Evolutionary conservation across 495 filamentous ascomycete species (phyloP).

Genomic region (Apiosordaria backusii): DNA sequence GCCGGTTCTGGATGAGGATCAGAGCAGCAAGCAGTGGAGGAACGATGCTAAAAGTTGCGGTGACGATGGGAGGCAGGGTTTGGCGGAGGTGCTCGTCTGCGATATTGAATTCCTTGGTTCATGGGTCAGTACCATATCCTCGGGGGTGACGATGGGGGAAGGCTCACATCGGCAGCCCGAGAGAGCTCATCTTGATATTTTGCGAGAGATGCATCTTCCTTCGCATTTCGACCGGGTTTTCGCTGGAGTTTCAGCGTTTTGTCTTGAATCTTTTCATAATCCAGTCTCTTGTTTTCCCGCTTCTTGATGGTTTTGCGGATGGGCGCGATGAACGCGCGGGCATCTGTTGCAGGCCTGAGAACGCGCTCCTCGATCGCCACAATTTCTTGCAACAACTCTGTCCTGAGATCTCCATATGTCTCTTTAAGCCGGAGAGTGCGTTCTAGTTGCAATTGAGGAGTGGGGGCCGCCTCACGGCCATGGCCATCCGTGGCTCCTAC

Average conservation of each 20-base stretch:
- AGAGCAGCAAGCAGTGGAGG: constrained; percentile 72
- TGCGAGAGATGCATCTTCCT: constrained; percentile 71
- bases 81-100: constrained; percentile 79
- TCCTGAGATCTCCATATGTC: constrained; percentile 69
- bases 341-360: constrained; percentile 67
- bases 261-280: constrained; percentile 79
- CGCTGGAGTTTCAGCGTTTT: constrained; percentile 66
- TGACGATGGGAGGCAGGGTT: constrained; percentile 70
- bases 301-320: constrained; percentile 92
- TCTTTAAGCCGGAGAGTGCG: constrained; percentile 65
- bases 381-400: constrained; percentile 72
- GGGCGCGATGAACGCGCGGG: constrained; percentile 66
- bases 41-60: constrained; percentile 71
- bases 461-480: constrained; percentile 54
- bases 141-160: not conserved
- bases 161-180: constrained; percentile 59
- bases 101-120: constrained; percentile 65
- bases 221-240: constrained; percentile 67
- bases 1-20: constrained; percentile 75
- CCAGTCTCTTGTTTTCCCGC: constrained; percentile 81
- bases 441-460: constrained; percentile 60
- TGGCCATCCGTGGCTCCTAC: constrained; percentile 55
- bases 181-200: constrained; percentile 78
- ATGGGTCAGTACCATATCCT: constrained; percentile 14
- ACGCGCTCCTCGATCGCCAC: constrained; percentile 67